Evolutionary conservation across 2,329 filamentous ascomycete genomes (phyloP).

Genomic region (Kalaharituber pfeilii): DNA sequence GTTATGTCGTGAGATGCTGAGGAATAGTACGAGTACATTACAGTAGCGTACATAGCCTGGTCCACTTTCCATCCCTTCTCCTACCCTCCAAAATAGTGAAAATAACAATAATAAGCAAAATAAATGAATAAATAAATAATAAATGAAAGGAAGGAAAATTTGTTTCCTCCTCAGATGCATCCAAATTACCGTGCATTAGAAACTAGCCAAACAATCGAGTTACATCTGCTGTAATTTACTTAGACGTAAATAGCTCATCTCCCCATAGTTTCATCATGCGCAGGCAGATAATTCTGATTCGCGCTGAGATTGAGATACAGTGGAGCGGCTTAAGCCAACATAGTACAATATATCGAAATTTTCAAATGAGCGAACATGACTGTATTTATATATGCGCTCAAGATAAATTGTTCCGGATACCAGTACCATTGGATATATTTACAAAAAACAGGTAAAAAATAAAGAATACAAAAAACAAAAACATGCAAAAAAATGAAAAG

Average conservation of each 20-base stretch:
- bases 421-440: constrained; percentile 4
- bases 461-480: constrained; percentile 1
- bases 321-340: neutral
- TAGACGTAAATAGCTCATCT: neutral
- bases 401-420: neutral
- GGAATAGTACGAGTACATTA: too few species aligned
- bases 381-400: too few species aligned
- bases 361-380: too few species aligned
- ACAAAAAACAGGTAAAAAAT: constrained; percentile 5
- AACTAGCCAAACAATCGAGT: too few species aligned
- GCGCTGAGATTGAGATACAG: neutral
- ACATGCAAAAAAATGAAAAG: constrained; percentile 2
- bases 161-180: neutral
- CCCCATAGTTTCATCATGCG: neutral
- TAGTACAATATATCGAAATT: neutral
- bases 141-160: constrained; percentile 4
- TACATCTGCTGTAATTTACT: too few species aligned
- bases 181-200: neutral
- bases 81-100: constrained; percentile 1
- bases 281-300: neutral
- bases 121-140: constrained; percentile 7
- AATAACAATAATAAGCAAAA: constrained; percentile 4
- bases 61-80: too few species aligned
- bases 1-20: too few species aligned
- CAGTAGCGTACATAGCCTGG: too few species aligned